These are phyloP conservation scores for Fraxinus sp. DNA, from an alignment of 305 asterid genomes.

Conservation along the genomic window DNA sequence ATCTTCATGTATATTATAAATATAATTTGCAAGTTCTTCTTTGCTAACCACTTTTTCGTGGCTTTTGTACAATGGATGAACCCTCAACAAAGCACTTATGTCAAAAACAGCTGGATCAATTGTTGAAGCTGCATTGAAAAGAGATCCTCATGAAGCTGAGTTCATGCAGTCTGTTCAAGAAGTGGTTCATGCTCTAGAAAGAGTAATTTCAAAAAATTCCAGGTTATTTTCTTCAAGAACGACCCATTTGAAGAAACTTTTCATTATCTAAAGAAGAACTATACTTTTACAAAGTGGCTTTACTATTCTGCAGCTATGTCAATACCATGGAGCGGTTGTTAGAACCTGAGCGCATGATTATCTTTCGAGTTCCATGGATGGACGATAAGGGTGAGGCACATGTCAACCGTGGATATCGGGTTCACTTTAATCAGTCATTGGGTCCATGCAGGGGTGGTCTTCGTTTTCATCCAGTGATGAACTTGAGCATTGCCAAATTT, in stretches of 20 bases:
- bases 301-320: slow-evolving; percentile 61
- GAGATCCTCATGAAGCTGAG: slow-evolving; percentile 95
- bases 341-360: slow-evolving; percentile 87
- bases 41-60: slow-evolving; percentile 13
- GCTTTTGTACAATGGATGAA: slow-evolving; percentile 35
- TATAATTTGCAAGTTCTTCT: not conserved
- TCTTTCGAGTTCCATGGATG: slow-evolving; percentile 94
- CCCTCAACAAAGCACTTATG: slow-evolving; percentile 72
- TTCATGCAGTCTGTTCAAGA: slow-evolving; percentile 93
- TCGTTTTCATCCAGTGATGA: slow-evolving; percentile 91
- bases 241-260: slow-evolving; percentile 14
- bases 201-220: slow-evolving; percentile 94
- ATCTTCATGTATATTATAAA: not conserved
- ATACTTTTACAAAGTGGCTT: slow-evolving; percentile 22
- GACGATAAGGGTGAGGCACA: slow-evolving; percentile 94
- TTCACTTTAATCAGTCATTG: slow-evolving; percentile 89
- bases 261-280: slow-evolving; percentile 8
- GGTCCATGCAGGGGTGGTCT: slow-evolving; percentile 99
- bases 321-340: slow-evolving; percentile 91
- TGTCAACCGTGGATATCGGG: slow-evolving; percentile 91
- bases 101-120: slow-evolving; percentile 98
- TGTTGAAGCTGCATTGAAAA: slow-evolving; percentile 89
- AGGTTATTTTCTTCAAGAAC: slow-evolving; percentile 45
- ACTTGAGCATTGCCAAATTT: slow-evolving; percentile 89
- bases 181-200: slow-evolving; percentile 90